A percentile compares a stretch with the other conserved stretches of the same genome.
Conservation (phyloP, 805 yeast genomes). For the Allodekkera sacchari region DNA sequence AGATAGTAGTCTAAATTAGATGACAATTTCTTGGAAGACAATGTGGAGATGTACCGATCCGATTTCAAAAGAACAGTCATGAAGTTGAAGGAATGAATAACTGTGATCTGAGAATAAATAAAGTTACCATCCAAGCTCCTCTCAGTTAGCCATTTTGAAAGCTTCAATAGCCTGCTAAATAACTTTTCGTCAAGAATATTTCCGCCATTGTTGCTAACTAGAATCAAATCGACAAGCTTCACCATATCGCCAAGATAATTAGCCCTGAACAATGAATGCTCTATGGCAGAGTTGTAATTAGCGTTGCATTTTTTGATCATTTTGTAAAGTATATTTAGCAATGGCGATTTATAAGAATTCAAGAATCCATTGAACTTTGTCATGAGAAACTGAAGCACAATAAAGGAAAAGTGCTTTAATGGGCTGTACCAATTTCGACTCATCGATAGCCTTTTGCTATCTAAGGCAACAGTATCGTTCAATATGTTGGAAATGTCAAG, state of each 20-base stretch:
- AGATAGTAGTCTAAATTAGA: constrained; percentile 16
- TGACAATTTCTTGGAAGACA: constrained; percentile 18
- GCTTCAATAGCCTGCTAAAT: constrained; percentile 21
- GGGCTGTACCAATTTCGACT: constrained; percentile 25
- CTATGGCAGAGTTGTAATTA: constrained; percentile 25
- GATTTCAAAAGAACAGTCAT: constrained; percentile 23
- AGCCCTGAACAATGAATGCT: constrained; percentile 22
- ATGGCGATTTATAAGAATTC: constrained; percentile 20
- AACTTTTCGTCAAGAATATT: constrained; percentile 23
- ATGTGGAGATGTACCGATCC: constrained; percentile 19
- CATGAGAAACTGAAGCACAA: constrained; percentile 22
- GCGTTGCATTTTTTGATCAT: constrained; percentile 26
- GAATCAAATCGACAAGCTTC: constrained; percentile 20
- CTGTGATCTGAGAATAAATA: constrained; percentile 23
- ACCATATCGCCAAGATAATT: constrained; percentile 25
- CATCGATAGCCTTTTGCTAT: constrained; percentile 22
- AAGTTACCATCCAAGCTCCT: constrained; percentile 13
- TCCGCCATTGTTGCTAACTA: constrained; percentile 21
- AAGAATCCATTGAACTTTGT: constrained; percentile 27
- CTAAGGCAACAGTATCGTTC: constrained; percentile 12
- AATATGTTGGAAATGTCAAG: constrained; percentile 22
- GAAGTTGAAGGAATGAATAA: constrained; percentile 21
- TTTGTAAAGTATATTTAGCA: constrained; percentile 23
- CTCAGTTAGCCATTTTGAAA: constrained; percentile 18
- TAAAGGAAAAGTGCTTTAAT: constrained; percentile 22